Evolutionary conservation across 2,329 filamentous ascomycete species (phyloP), one percentile per base, ranked within the genome.

Genomic region (Fusarium protoensiforme): DNA sequence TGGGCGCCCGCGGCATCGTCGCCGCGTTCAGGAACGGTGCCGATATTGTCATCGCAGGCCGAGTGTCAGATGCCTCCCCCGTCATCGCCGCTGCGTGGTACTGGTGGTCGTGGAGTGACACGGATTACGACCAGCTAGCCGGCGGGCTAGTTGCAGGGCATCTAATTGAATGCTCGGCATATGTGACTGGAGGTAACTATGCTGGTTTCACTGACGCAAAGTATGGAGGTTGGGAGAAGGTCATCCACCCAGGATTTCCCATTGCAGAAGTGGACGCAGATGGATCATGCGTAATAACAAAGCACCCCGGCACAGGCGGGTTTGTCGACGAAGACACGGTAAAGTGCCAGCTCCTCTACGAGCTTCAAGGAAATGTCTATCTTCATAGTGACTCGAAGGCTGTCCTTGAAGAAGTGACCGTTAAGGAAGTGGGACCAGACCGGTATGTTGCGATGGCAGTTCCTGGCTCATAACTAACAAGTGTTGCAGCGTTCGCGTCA

Each of bases 11-110:
- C 31, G 84, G 81, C 2, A 85, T 85, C 64, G 79, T 80, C 22
- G 79, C 77, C 24, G 84, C 79, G 2, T 76, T 85, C 5, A 74
- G 78, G n/a, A 67, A 72, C 7, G 83, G 84, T 1, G 83, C 83
- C 3, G 80, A 85, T 64, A 85, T 86, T 33, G 77, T 85, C 43
- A 80, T 85, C 18, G 84, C 83, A 58, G 84, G 84, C 4, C 80
- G 84, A 38, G 83, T 84, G 2, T 82, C 84, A 0, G 84, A 86
- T 72, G 85, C 85, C 0, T 83, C 81, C 9, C 85, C 85, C 0
- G 86, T 88, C 3, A 88, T 89, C 31, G 87, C 84, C 0, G 86
- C 86, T 0, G 86, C 87, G 0, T 86, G 85, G 80, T 88, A 82
- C 75, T 89, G 87, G 86, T 82, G 88, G 69, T 78, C 80, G 1